Conservation (phyloP, 768 basidiomycete species). For the Lactarius hatsudake region DNA sequence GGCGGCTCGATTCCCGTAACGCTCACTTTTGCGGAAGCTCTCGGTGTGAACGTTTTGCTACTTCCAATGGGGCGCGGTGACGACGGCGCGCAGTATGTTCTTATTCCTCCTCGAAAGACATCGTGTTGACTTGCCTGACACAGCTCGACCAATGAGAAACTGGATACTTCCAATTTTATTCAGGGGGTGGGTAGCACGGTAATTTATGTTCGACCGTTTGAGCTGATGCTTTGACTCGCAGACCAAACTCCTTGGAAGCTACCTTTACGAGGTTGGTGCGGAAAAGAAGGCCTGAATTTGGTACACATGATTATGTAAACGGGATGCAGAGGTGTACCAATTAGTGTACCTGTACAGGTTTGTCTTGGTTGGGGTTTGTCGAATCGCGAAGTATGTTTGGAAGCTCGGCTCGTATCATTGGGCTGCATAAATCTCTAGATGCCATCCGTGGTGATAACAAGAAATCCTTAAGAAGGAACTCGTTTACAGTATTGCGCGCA, state of each 20-base stretch:
- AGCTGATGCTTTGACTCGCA: not conserved
- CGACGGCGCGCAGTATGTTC: slow-evolving; percentile 85
- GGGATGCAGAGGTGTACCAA: not conserved
- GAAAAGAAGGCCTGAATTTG: slow-evolving; percentile 1
- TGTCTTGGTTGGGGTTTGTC: not conserved
- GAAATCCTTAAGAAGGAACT: not conserved
- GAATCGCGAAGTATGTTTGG: not conserved
- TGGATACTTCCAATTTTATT: slow-evolving; percentile 88
- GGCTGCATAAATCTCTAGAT: not conserved
- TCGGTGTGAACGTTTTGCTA: slow-evolving; percentile 83
- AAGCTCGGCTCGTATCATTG: not conserved
- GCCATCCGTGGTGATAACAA: not conserved
- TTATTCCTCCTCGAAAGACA: not conserved
- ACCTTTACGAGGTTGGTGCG: slow-evolving; percentile 12
- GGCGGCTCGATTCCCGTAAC: slow-evolving; percentile 96
- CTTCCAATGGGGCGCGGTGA: slow-evolving; percentile 94
- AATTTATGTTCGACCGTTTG: not conserved
- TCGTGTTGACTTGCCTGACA: not conserved
- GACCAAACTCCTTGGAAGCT: slow-evolving; percentile 24
- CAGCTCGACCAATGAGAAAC: slow-evolving; percentile 93
- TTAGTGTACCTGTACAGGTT: not conserved
- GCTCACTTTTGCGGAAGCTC: slow-evolving; percentile 85
- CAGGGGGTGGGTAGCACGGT: slow-evolving; percentile 55
- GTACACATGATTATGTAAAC: not conserved
- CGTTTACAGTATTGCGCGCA: not conserved